Evolutionary conservation across 2,329 filamentous ascomycete species (phyloP).

Genomic region (Paradendryphiella salina): DNA sequence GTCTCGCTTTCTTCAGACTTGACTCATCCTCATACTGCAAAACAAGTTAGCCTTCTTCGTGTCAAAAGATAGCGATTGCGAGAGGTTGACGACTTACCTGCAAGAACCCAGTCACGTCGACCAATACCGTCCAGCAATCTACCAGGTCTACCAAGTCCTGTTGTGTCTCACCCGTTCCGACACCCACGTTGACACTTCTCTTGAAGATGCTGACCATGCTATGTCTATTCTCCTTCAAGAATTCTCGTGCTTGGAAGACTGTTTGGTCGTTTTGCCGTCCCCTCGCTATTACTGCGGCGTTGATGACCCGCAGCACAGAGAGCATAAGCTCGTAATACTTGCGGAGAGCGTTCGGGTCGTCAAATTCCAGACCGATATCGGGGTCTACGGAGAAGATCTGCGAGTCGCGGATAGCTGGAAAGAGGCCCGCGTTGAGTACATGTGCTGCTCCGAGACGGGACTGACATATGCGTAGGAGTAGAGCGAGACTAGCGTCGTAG

Average conservation of each 20-base stretch:
- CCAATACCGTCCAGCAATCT: slow-evolving; percentile 81
- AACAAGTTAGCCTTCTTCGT: slow-evolving; percentile 12
- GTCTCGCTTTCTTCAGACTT: slow-evolving; percentile 24
- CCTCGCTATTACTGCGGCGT: slow-evolving; percentile 76
- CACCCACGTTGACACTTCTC: slow-evolving; percentile 76
- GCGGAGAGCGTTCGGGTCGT: slow-evolving; percentile 70
- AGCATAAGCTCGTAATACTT: slow-evolving; percentile 85
- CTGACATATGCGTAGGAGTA: slow-evolving; percentile 82
- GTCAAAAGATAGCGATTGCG: not conserved
- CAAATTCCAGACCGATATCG: slow-evolving; percentile 79
- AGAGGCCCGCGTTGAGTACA: slow-evolving; percentile 86
- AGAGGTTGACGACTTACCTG: slow-evolving; percentile 62
- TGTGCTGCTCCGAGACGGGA: slow-evolving; percentile 81
- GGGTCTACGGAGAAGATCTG: slow-evolving; percentile 89
- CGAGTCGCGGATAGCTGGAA: slow-evolving; percentile 77
- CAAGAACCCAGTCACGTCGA: slow-evolving; percentile 79
- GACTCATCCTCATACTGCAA: slow-evolving; percentile 37
- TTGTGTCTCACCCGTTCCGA: slow-evolving; percentile 55
- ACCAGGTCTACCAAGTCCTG: slow-evolving; percentile 75
- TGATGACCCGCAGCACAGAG: slow-evolving; percentile 78
- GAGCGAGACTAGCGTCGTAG: slow-evolving; percentile 75
- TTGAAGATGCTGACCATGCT: slow-evolving; percentile 90
- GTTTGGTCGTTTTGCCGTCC: slow-evolving; percentile 77
- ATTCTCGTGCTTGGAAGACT: slow-evolving; percentile 73
- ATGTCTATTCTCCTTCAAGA: slow-evolving; percentile 79